Evolutionary conservation across 805 yeast genomes (phyloP).

Genomic region (Alloascoidea africana): DNA sequence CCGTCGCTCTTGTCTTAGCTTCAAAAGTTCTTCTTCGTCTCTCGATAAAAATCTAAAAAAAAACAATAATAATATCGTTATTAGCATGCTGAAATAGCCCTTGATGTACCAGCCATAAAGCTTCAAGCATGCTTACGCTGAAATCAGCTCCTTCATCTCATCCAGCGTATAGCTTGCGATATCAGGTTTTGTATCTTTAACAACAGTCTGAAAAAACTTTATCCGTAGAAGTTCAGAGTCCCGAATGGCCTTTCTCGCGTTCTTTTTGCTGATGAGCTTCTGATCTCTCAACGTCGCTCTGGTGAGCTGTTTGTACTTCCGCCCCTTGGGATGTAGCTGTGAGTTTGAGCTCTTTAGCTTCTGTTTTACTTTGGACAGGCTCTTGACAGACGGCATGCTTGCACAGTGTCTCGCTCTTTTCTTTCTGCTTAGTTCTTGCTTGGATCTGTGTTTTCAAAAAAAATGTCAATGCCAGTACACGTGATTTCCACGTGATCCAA

Average conservation of each 20-base stretch:
- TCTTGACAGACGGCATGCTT: slow-evolving; percentile 67
- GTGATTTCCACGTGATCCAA: too few relatives aligned
- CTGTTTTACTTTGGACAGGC: slow-evolving; percentile 49
- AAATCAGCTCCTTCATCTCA: slow-evolving; percentile 47
- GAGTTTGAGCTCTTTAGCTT: slow-evolving; percentile 37
- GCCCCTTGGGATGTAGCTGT: slow-evolving; percentile 71
- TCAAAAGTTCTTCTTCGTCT: slow-evolving; percentile 62
- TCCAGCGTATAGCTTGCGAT: slow-evolving; percentile 29
- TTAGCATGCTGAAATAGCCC: too few relatives aligned
- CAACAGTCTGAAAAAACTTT: slow-evolving; percentile 12
- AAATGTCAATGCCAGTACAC: too few relatives aligned
- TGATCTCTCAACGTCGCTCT: slow-evolving; percentile 79
- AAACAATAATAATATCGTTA: neutral
- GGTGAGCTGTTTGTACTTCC: slow-evolving; percentile 72
- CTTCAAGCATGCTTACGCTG: slow-evolving; percentile 21
- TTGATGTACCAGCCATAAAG: neutral
- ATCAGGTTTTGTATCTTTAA: slow-evolving; percentile 6
- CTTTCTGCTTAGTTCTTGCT: too few relatives aligned
- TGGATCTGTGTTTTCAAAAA: too few relatives aligned
- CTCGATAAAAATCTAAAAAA: slow-evolving; percentile 30
- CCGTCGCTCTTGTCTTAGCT: slow-evolving; percentile 46
- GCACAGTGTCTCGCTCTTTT: too few relatives aligned
- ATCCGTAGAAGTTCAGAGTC: slow-evolving; percentile 25
- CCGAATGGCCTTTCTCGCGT: slow-evolving; percentile 28
- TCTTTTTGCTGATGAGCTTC: slow-evolving; percentile 46